A percentile compares a stretch with the other conserved stretches of the same genome.
phyloP scores from a whole-genome alignment of 345 rosid species.

The Bretschneidera sinensis region DNA sequence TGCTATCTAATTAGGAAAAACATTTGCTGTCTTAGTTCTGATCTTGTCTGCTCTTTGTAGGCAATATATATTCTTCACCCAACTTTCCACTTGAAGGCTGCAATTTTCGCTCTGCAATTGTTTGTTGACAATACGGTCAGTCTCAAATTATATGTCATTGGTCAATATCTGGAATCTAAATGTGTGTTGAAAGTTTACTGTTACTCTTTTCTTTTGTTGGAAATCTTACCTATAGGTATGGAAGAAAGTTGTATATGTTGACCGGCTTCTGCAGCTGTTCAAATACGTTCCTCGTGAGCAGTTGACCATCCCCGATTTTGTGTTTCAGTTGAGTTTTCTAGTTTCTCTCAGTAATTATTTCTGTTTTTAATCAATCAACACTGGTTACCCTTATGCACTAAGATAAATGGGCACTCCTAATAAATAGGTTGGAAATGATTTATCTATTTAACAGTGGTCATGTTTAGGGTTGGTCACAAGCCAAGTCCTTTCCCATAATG shows the following conservation, averaged over 20 bases:
- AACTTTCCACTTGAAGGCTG: slow-evolving; percentile 75
- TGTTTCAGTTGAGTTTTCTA: slow-evolving; percentile 79
- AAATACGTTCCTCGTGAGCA: slow-evolving; percentile 96
- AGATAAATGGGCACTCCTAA: neutral
- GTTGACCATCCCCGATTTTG: slow-evolving; percentile 93
- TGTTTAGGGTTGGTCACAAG: neutral
- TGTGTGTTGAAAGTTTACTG: slow-evolving; percentile 6
- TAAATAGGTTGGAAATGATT: neutral
- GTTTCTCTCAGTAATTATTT: neutral
- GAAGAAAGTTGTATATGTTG: slow-evolving; percentile 90
- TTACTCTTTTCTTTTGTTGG: slow-evolving; percentile 4
- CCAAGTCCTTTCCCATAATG: neutral
- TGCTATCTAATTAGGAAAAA: too few species aligned
- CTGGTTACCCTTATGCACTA: neutral
- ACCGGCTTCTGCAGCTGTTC: slow-evolving; percentile 82
- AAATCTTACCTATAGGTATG: slow-evolving; percentile 57
- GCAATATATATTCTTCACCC: slow-evolving; percentile 96
- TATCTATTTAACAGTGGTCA: neutral
- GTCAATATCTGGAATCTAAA: neutral
- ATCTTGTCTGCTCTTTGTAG: slow-evolving; percentile 32
- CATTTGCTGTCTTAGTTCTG: slow-evolving; percentile 10
- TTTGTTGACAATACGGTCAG: slow-evolving; percentile 78
- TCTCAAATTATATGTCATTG: slow-evolving; percentile 4
- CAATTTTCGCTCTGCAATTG: slow-evolving; percentile 66
- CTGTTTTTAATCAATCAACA: neutral